Base-by-base conservation (phyloP, 176 grass and related monocot species). In the Aegilops longissima region DNA sequence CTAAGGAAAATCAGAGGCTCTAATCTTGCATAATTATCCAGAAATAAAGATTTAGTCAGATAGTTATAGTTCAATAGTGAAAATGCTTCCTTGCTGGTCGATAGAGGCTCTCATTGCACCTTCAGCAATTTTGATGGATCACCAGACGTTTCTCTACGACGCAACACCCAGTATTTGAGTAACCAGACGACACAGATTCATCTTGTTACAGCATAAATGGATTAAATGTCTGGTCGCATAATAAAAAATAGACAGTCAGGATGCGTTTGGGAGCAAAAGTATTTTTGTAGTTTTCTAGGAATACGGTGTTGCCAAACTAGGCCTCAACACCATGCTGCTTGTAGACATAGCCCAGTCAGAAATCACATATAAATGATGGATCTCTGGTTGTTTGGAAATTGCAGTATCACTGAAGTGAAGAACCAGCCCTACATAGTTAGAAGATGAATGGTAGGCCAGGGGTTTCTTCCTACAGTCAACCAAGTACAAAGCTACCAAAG, bases 1-100 rank as follows among this genome's bases (percentile, higher is more conserved):
- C 85, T 61, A 77, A 44, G 2, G 47, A 54, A 40, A 66, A 44
- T 34, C 11, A 24, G 7, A 47, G 56, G 17, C 4, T 64, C 56
- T 45, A 4, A 80, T 79, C 67, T 65, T 58, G 29, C 77, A 85
- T 14, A 61, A 69, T 61, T 74, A 59, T 76, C 25, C 77, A 61
- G 35, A 73, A 21, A 61, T 61, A 59, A 75, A 56, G 11, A 81
- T 36, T 62, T 36, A 8, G n/a, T 76, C 45, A 78, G 8, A 54
- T 82, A 70, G 66, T 21, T 81, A 65, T 70, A 61, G 59, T 59
- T 56, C 59, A 20, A 44, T 42, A 35, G 68, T 70, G 66, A n/a
- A 82, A 70, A 35, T 84, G 70, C 35, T 61, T 44, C 23, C 35
- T 62, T 23, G 35, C n/a, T 45, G 20, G 52, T 74, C 29, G 14